Conservation (phyloP, 139 green algal species). For the Chlamydomonas asymmetrica region DNA sequence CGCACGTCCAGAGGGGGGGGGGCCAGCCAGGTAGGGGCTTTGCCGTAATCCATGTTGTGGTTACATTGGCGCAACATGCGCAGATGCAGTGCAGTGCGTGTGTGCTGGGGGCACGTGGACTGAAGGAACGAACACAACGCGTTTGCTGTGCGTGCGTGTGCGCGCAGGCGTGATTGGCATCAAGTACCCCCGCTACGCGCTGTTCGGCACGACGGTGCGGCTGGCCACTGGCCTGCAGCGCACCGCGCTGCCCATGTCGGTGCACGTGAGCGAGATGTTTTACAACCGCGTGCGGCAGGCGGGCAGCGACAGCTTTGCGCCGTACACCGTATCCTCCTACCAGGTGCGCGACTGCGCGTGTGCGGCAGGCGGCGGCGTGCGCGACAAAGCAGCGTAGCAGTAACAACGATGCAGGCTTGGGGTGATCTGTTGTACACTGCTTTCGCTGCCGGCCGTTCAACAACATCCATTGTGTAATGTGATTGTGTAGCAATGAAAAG, state of each 20-base stretch:
- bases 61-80: not conserved
- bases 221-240: conserved; percentile 21
- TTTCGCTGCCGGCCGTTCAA: not conserved
- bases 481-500: too few relatives aligned
- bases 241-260: conserved; percentile 36
- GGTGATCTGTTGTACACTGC: too few relatives aligned
- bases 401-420: not conserved
- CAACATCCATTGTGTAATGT: conserved; percentile 14
- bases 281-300: conserved; percentile 29
- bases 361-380: not conserved
- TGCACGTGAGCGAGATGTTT: conserved; percentile 42
- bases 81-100: too few relatives aligned
- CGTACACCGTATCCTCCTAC: conserved; percentile 7
- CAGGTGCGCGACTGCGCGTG: not conserved
- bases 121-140: too few relatives aligned
- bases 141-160: not conserved
- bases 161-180: conserved; percentile 40
- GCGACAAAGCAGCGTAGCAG: not conserved
- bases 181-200: conserved; percentile 42
- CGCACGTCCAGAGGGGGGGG: too few relatives aligned
- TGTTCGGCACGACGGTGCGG: conserved; percentile 35
- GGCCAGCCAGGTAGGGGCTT: too few relatives aligned
- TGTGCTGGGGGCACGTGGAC: too few relatives aligned
- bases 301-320: conserved; percentile 10
- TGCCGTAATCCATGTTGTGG: too few relatives aligned